These are phyloP conservation scores for Pelagomonas calceolata DNA, from an alignment of 108 stramenopile species.

Conservation along the genomic window DNA sequence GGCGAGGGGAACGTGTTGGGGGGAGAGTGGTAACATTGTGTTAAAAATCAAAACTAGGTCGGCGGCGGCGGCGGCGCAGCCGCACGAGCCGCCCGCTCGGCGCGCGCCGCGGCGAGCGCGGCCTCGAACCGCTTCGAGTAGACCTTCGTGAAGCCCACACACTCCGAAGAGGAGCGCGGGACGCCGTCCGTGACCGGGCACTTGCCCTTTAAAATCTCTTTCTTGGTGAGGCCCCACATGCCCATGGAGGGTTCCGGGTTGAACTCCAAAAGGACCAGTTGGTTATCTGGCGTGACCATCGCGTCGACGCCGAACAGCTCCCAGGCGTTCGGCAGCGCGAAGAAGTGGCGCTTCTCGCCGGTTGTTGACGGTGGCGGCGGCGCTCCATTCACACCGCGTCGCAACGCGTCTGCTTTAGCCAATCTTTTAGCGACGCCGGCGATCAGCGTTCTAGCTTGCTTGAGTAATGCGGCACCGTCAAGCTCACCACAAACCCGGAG, in stretches of 20 bases:
- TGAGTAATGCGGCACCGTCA: not conserved
- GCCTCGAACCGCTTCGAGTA: not conserved
- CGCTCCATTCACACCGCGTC: too few species aligned
- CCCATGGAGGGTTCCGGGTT: conserved; percentile 13
- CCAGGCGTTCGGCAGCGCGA: conserved; percentile 6
- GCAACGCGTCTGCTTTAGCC: not conserved
- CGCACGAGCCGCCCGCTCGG: not conserved
- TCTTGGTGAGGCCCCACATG: conserved; percentile 1
- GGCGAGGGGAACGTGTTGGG: too few species aligned
- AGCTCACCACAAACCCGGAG: conserved; percentile 8
- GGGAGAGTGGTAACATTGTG: too few species aligned
- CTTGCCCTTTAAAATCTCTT: not conserved
- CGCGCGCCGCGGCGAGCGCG: not conserved
- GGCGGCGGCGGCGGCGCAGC: not conserved
- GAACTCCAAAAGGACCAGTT: not conserved
- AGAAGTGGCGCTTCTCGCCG: conserved; percentile 3
- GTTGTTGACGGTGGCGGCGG: not conserved
- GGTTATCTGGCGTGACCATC: not conserved
- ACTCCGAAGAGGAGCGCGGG: not conserved
- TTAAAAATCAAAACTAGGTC: too few species aligned
- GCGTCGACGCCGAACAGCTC: conserved; percentile 16
- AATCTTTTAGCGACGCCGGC: not conserved
- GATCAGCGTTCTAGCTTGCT: not conserved
- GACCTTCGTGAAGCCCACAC: not conserved
- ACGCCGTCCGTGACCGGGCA: not conserved